Evolutionary conservation across 192 early-diverging fungal species (phyloP).

Genomic region (Jimgerdemannia lactiflua): DNA sequence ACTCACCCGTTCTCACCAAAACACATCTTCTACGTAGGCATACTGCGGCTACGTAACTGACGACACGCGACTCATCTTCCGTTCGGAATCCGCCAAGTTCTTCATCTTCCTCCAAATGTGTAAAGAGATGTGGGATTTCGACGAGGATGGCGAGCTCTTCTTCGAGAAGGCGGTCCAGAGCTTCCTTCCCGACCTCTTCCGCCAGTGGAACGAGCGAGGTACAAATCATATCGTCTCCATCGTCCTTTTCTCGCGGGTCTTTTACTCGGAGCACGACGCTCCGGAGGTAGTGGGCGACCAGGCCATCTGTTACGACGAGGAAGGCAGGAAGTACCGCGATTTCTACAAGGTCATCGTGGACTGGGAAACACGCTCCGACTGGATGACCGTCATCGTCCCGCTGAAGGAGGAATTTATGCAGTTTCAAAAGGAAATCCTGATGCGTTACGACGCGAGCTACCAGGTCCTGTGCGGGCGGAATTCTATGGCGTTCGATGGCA

Average conservation of each 20-base stretch:
- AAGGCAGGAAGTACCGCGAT: conserved; percentile 77
- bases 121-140: conserved; percentile 97
- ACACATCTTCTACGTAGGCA: conserved; percentile 39
- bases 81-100: conserved; percentile 92
- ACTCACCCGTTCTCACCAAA: no score
- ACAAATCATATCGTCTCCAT: conserved; percentile 97
- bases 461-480: conserved; percentile 70
- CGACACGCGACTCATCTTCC: conserved; percentile 81
- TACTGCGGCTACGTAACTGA: conserved; percentile 76
- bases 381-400: conserved; percentile 58
- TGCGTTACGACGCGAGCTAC: conserved; percentile 41
- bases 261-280: conserved; percentile 60
- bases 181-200: conserved; percentile 88
- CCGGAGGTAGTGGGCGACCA: conserved; percentile 19
- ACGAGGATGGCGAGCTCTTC: conserved; percentile 94
- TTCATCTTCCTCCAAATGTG: conserved; percentile 97
- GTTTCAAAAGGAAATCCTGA: conserved; percentile 67
- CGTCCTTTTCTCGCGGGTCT: conserved; percentile 89
- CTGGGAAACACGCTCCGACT: conserved; percentile 82
- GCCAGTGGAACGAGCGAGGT: conserved; percentile 73
- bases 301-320: conserved; percentile 38
- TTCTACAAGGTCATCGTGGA: conserved; percentile 95
- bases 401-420: conserved; percentile 76
- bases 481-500: conserved; percentile 87
- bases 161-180: conserved; percentile 91